A percentile compares a stretch with the other conserved stretches of the same genome.
phyloP scores from a whole-genome alignment of 805 yeast genomes.

The Ogataea henricii region DNA sequence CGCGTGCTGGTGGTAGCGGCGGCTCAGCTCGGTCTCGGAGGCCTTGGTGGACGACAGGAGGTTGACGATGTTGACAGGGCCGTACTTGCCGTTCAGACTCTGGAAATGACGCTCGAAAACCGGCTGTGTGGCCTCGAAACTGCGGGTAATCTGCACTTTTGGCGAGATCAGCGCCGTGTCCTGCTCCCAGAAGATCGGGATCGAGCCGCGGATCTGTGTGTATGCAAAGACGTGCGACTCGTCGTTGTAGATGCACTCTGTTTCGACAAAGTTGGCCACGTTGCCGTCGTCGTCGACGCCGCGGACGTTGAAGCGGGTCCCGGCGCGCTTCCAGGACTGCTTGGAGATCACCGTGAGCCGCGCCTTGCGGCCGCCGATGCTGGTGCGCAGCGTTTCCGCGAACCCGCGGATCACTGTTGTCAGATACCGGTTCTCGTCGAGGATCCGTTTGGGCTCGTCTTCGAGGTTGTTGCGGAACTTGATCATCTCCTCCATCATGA shows the following conservation, averaged over 20 bases:
- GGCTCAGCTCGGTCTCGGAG: slow-evolving; percentile 72
- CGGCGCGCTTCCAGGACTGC: slow-evolving; percentile 97
- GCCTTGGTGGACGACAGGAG: slow-evolving; percentile 71
- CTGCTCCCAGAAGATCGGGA: slow-evolving; percentile 98
- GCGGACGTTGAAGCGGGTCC: slow-evolving; percentile 91
- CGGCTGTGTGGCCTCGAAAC: slow-evolving; percentile 90
- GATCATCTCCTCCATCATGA: slow-evolving; percentile 81
- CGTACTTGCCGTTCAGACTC: slow-evolving; percentile 69
- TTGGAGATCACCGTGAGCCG: slow-evolving; percentile 80
- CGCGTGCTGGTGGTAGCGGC: slow-evolving; percentile 64
- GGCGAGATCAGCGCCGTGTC: slow-evolving; percentile 90
- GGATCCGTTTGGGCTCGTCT: slow-evolving; percentile 51
- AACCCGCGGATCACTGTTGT: slow-evolving; percentile 95
- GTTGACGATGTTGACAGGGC: slow-evolving; percentile 87
- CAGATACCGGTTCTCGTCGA: slow-evolving; percentile 78
- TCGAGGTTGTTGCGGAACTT: slow-evolving; percentile 74
- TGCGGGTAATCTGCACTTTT: slow-evolving; percentile 84
- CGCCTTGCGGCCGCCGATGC: slow-evolving; percentile 40
- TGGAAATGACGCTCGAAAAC: slow-evolving; percentile 82
- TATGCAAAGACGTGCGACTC: slow-evolving; percentile 64
- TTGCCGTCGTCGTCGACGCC: slow-evolving; percentile 95
- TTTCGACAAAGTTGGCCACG: slow-evolving; percentile 94
- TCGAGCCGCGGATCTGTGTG: slow-evolving; percentile 91
- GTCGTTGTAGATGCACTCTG: slow-evolving; percentile 72
- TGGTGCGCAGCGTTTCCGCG: slow-evolving; percentile 70